These are phyloP conservation scores for Diplodia intermedia DNA, from an alignment of 2,329 filamentous ascomycete genomes.

Conservation along the genomic window DNA sequence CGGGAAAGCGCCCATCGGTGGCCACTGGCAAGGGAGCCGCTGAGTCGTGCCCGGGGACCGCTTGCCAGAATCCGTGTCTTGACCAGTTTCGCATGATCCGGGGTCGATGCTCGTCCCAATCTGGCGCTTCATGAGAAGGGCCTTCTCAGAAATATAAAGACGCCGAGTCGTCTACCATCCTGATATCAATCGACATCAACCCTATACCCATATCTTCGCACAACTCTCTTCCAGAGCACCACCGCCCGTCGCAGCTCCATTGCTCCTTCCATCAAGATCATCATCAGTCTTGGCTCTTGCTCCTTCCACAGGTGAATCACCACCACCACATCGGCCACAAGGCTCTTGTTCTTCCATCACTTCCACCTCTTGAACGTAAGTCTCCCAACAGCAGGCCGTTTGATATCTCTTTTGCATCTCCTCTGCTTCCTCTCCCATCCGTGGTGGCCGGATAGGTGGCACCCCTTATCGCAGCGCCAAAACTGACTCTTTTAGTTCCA, in stretches of 20 bases:
- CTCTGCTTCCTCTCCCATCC: background rate
- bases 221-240: background rate
- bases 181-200: slow-evolving; percentile 17
- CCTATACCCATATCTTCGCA: slow-evolving; percentile 2
- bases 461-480: slow-evolving; percentile 14
- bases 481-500: slow-evolving; percentile 9
- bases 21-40: slow-evolving; percentile 19
- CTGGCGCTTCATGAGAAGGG: slow-evolving; percentile 21
- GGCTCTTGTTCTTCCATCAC: background rate
- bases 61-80: slow-evolving; percentile 22
- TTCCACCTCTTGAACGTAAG: slow-evolving; percentile 7
- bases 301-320: background rate
- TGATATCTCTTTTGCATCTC: background rate
- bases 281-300: slow-evolving; percentile 16
- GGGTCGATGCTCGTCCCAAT: slow-evolving; percentile 23
- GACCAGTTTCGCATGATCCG: slow-evolving; percentile 22
- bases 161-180: background rate
- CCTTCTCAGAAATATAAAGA: slow-evolving; percentile 28
- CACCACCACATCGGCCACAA: background rate
- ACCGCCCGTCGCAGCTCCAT: background rate
- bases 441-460: background rate
- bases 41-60: slow-evolving; percentile 24
- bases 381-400: background rate
- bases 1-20: slow-evolving; percentile 11
- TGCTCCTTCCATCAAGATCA: background rate